These are phyloP conservation scores for Magnusiomyces ingens DNA, from an alignment of 1,139 yeast species.

Conservation along the genomic window DNA sequence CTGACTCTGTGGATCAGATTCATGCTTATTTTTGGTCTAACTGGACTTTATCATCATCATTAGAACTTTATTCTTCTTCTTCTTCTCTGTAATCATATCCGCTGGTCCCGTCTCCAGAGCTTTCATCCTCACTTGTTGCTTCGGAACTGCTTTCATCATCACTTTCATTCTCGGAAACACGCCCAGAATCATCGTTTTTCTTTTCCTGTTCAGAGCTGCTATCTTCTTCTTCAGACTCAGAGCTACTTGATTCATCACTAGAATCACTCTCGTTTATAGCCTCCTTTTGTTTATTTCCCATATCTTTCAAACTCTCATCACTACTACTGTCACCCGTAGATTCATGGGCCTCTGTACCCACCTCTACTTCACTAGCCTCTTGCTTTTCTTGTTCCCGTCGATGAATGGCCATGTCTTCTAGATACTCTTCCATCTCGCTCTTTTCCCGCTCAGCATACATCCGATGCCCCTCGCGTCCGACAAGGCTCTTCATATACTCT, in stretches of 20 bases:
- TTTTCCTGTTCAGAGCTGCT: background rate
- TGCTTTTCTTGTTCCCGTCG: constrained; percentile 5
- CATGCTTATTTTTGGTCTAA: no score
- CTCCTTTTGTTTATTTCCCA: background rate
- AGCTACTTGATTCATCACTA: background rate
- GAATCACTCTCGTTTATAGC: background rate
- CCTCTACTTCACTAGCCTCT: background rate
- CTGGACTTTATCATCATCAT: background rate
- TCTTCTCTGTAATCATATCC: no score
- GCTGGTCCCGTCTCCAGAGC: no score
- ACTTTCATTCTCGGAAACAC: background rate
- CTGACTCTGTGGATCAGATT: no score
- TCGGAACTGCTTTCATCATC: background rate
- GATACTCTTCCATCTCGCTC: background rate
- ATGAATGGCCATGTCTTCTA: background rate
- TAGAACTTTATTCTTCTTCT: background rate
- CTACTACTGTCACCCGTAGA: constrained; percentile 6
- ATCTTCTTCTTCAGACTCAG: background rate
- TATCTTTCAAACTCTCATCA: constrained; percentile 3
- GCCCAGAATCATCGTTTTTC: background rate
- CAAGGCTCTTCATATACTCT: constrained; percentile 25
- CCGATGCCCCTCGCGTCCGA: constrained; percentile 28
- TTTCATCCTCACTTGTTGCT: no score
- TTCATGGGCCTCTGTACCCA: constrained; percentile 2
- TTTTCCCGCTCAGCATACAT: constrained; percentile 16